Conservation (phyloP, 306 rosid genomes). For the Casuarina cunninghamiana region DNA sequence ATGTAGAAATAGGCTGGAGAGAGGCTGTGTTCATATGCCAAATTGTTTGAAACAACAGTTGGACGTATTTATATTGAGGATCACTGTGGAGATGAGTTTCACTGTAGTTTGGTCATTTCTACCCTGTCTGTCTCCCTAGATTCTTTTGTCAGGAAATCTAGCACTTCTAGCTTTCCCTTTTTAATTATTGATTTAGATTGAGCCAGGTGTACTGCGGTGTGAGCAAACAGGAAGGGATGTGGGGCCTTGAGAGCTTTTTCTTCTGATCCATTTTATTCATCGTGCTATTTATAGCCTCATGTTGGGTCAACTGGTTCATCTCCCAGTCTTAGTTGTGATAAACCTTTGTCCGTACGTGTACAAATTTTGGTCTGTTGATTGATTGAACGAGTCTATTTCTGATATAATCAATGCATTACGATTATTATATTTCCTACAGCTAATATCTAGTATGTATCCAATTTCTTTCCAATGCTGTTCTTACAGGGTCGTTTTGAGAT, state of each 20-base stretch:
- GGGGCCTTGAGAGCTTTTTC: background rate
- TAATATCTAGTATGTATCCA: conserved; percentile 12
- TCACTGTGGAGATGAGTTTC: too few species aligned
- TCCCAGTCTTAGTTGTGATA: background rate
- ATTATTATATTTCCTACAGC: background rate
- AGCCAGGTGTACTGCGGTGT: background rate
- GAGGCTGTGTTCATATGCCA: background rate
- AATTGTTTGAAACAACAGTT: too few species aligned
- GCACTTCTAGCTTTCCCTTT: background rate
- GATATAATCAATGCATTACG: conserved; percentile 1
- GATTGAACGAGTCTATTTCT: background rate
- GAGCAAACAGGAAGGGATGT: too few species aligned
- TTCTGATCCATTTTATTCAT: background rate
- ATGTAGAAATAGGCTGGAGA: background rate
- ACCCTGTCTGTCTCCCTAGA: background rate
- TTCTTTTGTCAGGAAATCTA: background rate
- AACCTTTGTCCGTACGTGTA: background rate
- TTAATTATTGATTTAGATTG: background rate
- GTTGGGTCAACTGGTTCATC: background rate
- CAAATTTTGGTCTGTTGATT: background rate
- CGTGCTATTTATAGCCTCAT: background rate
- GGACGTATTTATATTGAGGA: too few species aligned
- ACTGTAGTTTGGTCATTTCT: background rate
- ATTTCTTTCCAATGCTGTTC: conserved; percentile 18
- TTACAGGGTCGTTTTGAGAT: conserved; percentile 90